These are phyloP conservation scores for Mycena alexandri DNA, from an alignment of 768 basidiomycete species.

Conservation along the genomic window DNA sequence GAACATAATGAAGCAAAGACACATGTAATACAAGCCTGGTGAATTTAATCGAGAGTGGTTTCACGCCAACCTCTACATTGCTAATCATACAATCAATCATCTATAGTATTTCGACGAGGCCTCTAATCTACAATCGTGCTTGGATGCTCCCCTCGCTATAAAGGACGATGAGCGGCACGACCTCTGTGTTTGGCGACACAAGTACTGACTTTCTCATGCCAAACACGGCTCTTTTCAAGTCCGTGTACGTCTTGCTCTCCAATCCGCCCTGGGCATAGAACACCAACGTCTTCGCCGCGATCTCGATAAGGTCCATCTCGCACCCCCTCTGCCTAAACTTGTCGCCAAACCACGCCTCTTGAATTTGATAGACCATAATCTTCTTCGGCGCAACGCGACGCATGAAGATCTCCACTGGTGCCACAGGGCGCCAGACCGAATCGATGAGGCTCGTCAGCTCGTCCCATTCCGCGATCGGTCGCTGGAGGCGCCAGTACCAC, in stretches of 20 bases:
- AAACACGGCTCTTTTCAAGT: conserved; percentile 7
- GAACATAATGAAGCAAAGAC: background rate
- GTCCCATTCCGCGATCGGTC: conserved; percentile 18
- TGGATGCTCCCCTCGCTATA: background rate
- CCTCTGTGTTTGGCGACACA: background rate
- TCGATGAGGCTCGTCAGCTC: conserved; percentile 9
- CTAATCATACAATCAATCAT: too few species aligned
- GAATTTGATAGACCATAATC: conserved; percentile 19
- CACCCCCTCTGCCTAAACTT: conserved; percentile 21
- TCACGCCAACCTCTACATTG: too few species aligned
- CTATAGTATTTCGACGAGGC: too few species aligned
- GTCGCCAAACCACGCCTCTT: conserved; percentile 23
- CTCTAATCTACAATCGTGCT: conserved; percentile 2
- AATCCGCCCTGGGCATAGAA: conserved; percentile 19
- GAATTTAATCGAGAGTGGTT: too few species aligned
- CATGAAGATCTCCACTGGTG: conserved; percentile 12
- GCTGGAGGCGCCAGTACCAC: conserved; percentile 19
- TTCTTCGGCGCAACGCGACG: conserved; percentile 13
- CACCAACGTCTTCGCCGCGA: conserved; percentile 5
- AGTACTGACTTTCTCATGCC: background rate
- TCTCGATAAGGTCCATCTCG: conserved; percentile 19
- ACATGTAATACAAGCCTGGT: background rate
- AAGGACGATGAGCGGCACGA: background rate
- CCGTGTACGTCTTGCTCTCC: conserved; percentile 26
- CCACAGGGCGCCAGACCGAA: conserved; percentile 19